Conservation (phyloP, 208 protist genomes). For the Phytomonas serpens region DNA sequence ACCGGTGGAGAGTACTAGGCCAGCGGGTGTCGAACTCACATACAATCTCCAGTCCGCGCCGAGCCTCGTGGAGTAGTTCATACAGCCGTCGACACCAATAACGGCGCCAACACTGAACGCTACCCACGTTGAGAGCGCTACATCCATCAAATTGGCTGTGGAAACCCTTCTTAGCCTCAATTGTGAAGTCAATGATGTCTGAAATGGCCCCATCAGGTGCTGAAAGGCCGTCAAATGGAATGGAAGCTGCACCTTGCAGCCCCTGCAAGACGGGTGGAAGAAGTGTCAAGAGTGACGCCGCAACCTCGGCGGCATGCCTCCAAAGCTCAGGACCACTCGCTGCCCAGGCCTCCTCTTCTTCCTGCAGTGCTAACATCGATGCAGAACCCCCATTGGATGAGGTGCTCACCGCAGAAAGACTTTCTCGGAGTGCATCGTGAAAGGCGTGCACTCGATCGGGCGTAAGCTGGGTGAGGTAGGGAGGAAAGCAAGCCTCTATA, state of each 20-base stretch:
- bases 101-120: background rate
- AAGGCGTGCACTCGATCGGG: background rate
- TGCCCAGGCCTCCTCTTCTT: background rate
- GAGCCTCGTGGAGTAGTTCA: background rate
- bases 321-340: background rate
- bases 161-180: background rate
- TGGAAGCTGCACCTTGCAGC: background rate
- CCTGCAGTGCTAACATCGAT: background rate
- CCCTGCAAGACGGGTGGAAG: background rate
- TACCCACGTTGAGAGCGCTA: background rate
- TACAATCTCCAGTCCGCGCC: background rate
- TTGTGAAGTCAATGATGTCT: background rate
- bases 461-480: background rate
- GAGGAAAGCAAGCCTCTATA: background rate
- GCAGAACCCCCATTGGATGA: background rate
- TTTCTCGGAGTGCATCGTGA: background rate
- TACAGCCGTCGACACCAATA: background rate
- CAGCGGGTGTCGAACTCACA: background rate
- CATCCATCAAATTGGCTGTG: background rate
- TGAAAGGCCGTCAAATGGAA: background rate
- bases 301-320: background rate
- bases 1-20: background rate
- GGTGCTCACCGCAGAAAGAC: background rate
- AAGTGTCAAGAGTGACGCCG: background rate
- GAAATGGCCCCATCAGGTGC: background rate